Evolutionary conservation across 805 yeast genomes (phyloP).

Genomic region (Wickerhamiella azyma): DNA sequence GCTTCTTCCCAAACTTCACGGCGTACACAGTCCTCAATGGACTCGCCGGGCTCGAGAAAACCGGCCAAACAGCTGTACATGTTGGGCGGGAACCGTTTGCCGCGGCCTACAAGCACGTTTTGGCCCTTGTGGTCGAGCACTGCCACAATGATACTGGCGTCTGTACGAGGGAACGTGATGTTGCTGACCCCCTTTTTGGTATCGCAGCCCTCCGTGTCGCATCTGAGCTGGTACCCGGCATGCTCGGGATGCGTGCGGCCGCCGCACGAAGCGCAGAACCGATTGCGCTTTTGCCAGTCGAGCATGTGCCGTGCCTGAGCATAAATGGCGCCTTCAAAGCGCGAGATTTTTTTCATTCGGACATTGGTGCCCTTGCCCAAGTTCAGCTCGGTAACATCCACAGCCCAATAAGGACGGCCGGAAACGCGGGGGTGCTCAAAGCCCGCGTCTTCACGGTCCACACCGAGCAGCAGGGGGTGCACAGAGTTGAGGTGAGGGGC

Average conservation of each 20-base stretch:
- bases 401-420: conserved; percentile 2
- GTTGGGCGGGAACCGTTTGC: conserved; percentile 42
- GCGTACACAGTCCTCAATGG: conserved; percentile 73
- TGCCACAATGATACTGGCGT: conserved; percentile 75
- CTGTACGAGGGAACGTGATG: conserved; percentile 83
- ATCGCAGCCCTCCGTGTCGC: conserved; percentile 22
- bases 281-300: conserved; percentile 69
- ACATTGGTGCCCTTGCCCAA: neutral
- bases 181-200: conserved; percentile 44
- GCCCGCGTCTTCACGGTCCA: neutral
- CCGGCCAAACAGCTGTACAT: conserved; percentile 88
- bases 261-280: conserved; percentile 84
- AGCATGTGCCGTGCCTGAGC: conserved; percentile 74
- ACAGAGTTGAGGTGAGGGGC: neutral
- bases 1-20: conserved; percentile 95
- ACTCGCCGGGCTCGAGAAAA: conserved; percentile 89
- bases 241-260: conserved; percentile 26
- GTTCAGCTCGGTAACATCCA: conserved; percentile 16
- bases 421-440: conserved; percentile 5
- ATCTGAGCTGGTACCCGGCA: conserved; percentile 31
- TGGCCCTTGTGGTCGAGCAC: conserved; percentile 47
- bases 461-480: conserved; percentile 2
- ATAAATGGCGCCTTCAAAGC: conserved; percentile 40
- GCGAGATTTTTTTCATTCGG: conserved; percentile 11
- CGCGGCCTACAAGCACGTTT: conserved; percentile 57